Percentiles rank a stretch among this genome's conserved stretches.
Conservation (phyloP, 2,329 filamentous ascomycete species). For the Calonectria montana region DNA sequence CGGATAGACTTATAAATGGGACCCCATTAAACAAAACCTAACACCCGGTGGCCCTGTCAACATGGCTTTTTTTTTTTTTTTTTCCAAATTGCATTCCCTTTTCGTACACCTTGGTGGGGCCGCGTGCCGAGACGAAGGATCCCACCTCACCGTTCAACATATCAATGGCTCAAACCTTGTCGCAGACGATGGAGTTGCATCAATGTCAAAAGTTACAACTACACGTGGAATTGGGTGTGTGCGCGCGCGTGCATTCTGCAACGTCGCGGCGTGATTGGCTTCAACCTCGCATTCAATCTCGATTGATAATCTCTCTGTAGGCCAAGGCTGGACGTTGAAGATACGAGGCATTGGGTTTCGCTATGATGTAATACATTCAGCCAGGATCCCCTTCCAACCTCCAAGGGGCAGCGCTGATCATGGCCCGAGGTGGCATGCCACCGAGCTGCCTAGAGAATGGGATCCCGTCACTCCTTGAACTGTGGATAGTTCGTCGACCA, state of each 20-base stretch:
- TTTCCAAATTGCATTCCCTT: conserved; percentile 25
- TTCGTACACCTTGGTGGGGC: neutral
- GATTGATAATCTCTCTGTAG: neutral
- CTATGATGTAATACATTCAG: conserved; percentile 7
- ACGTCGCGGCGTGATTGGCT: conserved; percentile 6
- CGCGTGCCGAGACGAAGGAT: neutral
- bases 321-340: neutral
- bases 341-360: conserved; percentile 5
- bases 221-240: neutral
- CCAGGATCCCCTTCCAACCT: conserved; percentile 18
- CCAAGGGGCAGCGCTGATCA: conserved; percentile 29
- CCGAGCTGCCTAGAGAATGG: conserved; percentile 27
- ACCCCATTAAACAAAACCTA: neutral
- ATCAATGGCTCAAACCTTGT: conserved; percentile 20
- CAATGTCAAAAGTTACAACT: neutral
- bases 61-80: conserved; percentile 22
- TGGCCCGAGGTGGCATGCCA: conserved; percentile 30
- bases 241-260: neutral
- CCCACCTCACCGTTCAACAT: conserved; percentile 6
- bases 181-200: conserved; percentile 23
- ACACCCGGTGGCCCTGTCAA: neutral
- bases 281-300: neutral
- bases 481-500: neutral
- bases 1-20: neutral
- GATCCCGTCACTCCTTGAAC: neutral